Base-by-base conservation (phyloP, 139 green algal species). In the Chlamydomonas sp. region DNA sequence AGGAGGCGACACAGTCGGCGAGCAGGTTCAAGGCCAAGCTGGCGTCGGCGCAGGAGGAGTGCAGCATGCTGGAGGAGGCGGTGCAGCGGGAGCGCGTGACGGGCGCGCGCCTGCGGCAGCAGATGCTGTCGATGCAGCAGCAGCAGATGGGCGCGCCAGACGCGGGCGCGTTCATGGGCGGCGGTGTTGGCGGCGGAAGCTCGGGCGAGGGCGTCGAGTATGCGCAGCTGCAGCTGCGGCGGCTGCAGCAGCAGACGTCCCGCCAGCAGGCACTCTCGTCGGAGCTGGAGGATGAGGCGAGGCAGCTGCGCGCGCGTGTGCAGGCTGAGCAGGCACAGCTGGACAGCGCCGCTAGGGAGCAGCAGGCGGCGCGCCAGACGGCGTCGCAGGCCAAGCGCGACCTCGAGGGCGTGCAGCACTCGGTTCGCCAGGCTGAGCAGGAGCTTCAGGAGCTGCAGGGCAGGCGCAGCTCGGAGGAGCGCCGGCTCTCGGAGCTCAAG, bases 41-140 rank as follows among this genome's bases (percentile, higher is more conserved):
- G n/a, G 39, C 64, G 1, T 54, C 69, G 1, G 54, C 64, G 0
- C 74, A 80, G 50, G 74, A 76, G 3, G 74, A 80, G n/a, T 58
- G 48, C 36, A 43, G 22, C 3, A 28, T 35, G 3, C 39, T 75
- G 10, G 69, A 80, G 50, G 74, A 80, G 31, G n/a, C 29, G 1
- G 35, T 80, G 34, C 69, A 76, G 39, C 69, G 69, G 0, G 74
- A 80, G 64, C 48, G 59, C 13, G 39, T 38, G 1, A 36, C 64
- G 0, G 24, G 35, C 22, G 47, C 34, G 1, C 49, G 69, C 3
- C 64, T 76, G 37, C 49, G 69, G 24, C 74, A 76, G 39, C 69
- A 76, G 47, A 47, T 79, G 13, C 58, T 24, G 10, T 50, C 47
- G 57, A 34, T 73, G 29, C 65, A 77, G 20, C 30, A 61, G 33